phyloP scores from a whole-genome alignment of 768 basidiomycete species.

The Stropharia rugosoannulata region DNA sequence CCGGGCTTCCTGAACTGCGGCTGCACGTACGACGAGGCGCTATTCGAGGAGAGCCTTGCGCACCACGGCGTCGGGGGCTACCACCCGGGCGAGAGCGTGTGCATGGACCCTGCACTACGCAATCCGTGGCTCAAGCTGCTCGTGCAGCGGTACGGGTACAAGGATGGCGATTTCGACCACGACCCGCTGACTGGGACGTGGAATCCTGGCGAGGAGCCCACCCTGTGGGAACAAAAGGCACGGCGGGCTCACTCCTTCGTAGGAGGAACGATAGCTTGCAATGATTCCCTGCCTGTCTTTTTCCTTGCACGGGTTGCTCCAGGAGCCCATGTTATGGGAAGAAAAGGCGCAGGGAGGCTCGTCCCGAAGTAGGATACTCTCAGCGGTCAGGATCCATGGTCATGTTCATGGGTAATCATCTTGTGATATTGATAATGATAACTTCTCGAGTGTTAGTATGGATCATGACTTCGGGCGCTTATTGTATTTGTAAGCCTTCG shows the following conservation, averaged over 20 bases:
- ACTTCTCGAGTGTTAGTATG: no score
- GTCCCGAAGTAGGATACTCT: slow-evolving; percentile 27
- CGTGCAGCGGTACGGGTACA: slow-evolving; percentile 71
- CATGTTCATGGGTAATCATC: no score
- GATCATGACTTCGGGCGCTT: no score
- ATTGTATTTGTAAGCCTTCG: no score
- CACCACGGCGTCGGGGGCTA: slow-evolving; percentile 82
- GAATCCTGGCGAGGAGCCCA: slow-evolving; percentile 64
- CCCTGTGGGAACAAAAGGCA: slow-evolving; percentile 61
- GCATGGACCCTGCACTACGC: slow-evolving; percentile 86
- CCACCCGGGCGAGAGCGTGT: slow-evolving; percentile 79
- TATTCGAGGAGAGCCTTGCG: slow-evolving; percentile 83
- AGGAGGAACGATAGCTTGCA: slow-evolving; percentile 34
- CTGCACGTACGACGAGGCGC: slow-evolving; percentile 79
- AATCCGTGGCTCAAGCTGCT: slow-evolving; percentile 77
- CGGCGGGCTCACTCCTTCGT: slow-evolving; percentile 28
- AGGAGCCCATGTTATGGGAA: slow-evolving; percentile 67
- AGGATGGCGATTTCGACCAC: slow-evolving; percentile 85
- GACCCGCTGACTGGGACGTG: slow-evolving; percentile 64
- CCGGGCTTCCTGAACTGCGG: slow-evolving; percentile 81
- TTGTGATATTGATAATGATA: no score
- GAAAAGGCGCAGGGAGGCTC: slow-evolving; percentile 44
- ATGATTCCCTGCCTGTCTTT: slow-evolving; percentile 1
- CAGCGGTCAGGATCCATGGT: no score
- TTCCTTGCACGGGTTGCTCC: slow-evolving; percentile 22